Percentiles rank a stretch among this genome's conserved stretches.
These are phyloP conservation scores for Pseudoscleropodium purum DNA, from an alignment of 225 moss, liverwort and hornwort species.

Conservation along the genomic window DNA sequence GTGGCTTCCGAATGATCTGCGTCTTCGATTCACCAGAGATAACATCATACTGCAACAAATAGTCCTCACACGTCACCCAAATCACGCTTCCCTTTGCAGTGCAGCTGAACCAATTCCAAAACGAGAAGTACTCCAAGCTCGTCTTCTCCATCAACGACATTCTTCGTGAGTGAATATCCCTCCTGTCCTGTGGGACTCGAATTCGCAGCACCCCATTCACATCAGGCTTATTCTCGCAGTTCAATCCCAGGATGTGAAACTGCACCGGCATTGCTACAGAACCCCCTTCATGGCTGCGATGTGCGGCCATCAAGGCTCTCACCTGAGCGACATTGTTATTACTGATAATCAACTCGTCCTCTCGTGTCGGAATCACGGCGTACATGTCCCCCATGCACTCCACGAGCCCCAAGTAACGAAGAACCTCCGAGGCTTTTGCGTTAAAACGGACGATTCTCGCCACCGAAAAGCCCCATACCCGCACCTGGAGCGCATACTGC, in stretches of 20 bases:
- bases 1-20: neutral
- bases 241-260: neutral
- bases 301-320: neutral
- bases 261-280: neutral
- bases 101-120: neutral
- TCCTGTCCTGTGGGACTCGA: accelerated
- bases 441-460: accelerated
- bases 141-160: neutral
- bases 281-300: neutral
- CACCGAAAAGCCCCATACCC: neutral
- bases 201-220: neutral
- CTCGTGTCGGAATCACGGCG: neutral
- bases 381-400: neutral
- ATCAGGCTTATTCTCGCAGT: accelerated
- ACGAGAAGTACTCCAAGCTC: accelerated
- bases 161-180: accelerated
- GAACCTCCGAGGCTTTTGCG: neutral
- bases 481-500: neutral
- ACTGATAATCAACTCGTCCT: neutral
- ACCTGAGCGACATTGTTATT: neutral
- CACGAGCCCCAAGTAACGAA: neutral
- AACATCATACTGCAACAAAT: neutral
- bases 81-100: neutral
- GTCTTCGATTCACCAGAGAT: neutral
- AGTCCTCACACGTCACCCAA: neutral